Base-by-base conservation (phyloP, 805 yeast genomes). In the Debaryomyces castellii region DNA sequence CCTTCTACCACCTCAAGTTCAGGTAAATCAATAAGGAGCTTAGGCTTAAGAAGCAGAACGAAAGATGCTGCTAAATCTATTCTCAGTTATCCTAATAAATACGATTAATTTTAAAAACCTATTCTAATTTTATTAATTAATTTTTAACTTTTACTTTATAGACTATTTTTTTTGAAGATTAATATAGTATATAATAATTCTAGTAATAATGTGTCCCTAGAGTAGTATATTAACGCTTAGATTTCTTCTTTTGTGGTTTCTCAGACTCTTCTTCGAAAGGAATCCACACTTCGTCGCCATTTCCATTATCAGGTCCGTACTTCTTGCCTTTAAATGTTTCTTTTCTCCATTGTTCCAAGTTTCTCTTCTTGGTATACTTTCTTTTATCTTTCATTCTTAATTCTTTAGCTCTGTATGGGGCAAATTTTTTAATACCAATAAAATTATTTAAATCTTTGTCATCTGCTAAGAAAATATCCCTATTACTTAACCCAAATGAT, bases 401-500 rank as follows among this genome's bases (percentile, higher is more conserved):
- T 48, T 87, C 95, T 52, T 79, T 79, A 20, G 89, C 81, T 63
- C 97, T 82, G 64, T 88, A 94, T 23, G 98, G 92, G 0, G 98
- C 97, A 53, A 94, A 82, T 65, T 91, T 91, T 73, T 92, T 92
- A 57, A 94, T 71, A 18, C 97, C 94, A 47, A 90, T 84, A 58
- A 76, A 90, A 46, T 83, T 85, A 66, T 94, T 94, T 64, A 94
- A 74, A 40, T 85, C 87, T 49, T 78, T 76, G 63, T 94, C 99
- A 59, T 88, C 92, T 11, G 99, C 99, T 47, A 89, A 69, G 44
- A 94, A 73, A 40, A 94, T 94, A 57, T 94, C 99, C 51, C 94
- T 77, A 0, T 94, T 78, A 0, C 87, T 76, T 40, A 94, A 74
- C 10, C 98, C 98, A 68, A 80, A 94, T 8, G 90, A 71, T 58